A percentile compares a stretch with the other conserved stretches of the same genome.
These are phyloP conservation scores for Thuidium tamariscinum DNA, from an alignment of 225 moss, liverwort and hornwort genomes.

Conservation along the genomic window DNA sequence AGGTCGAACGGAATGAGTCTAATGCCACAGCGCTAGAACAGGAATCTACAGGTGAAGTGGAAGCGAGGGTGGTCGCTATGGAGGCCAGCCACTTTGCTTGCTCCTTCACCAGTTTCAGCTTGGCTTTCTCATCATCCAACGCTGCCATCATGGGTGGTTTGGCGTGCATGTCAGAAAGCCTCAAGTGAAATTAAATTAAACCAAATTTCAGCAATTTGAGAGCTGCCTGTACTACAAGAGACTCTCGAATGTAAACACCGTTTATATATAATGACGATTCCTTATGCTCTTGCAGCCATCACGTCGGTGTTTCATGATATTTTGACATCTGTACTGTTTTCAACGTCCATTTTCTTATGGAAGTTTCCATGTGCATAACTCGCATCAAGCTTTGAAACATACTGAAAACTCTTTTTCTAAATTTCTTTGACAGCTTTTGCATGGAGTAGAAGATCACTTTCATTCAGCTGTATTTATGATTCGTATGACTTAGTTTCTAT, in stretches of 20 bases:
- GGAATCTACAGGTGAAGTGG: background rate
- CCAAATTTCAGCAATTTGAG: background rate
- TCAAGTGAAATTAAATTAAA: background rate
- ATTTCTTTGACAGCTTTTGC: background rate
- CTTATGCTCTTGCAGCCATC: background rate
- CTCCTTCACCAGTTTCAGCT: background rate
- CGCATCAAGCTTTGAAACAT: background rate
- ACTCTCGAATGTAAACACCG: too few relatives aligned
- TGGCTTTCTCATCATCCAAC: background rate
- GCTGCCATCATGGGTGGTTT: background rate
- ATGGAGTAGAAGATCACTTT: background rate
- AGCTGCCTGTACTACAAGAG: background rate
- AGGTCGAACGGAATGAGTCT: background rate
- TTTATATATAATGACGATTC: too few relatives aligned
- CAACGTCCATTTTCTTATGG: background rate
- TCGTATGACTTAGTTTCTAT: background rate
- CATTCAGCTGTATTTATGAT: background rate
- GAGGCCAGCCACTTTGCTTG: background rate
- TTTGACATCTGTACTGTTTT: background rate
- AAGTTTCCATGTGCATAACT: background rate
- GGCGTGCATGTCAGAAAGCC: too few relatives aligned
- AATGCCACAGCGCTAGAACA: background rate
- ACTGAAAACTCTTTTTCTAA: background rate
- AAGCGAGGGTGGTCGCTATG: background rate
- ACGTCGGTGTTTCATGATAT: background rate